Base-by-base conservation (phyloP, 1,284 basidiomycete genomes). In the Exsudoporus floridanus region DNA sequence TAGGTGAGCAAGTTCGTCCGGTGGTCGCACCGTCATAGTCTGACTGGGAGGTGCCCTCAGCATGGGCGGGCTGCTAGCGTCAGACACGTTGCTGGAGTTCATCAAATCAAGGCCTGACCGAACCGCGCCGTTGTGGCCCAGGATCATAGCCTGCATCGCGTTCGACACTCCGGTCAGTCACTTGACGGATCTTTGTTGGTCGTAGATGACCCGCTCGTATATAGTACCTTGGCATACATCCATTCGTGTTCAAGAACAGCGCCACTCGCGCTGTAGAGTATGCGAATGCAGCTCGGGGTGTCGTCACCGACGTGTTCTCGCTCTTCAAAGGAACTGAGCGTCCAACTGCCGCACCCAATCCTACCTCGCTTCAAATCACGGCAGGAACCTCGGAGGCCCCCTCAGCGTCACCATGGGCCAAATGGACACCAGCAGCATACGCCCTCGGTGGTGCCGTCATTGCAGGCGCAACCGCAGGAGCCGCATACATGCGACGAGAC, bases 31-130 rank as follows among this genome's bases (percentile, higher is more conserved):
- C 35, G 16, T 34, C 4, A 31, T 28, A 18, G 14, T 49, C 36
- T 50, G n/a, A 56, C 23, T 18, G 33, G 18, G 12, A 28, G 10
- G 7, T 45, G 48, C 46, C 33, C 49, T 18, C 60, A 94, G 92
- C 61, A 96, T 96, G 92, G 92, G 92, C 13, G 92, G 92, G 3
- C 73, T 95, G 14, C 79, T 98, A 0, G 88, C 90, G 25, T 91
- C 93, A 2, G 94, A 98, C 62, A 83, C 91, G 1, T 74, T 94
- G 21, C 73, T 89, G 25, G 87, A 86, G 59, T 90, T 96, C 55
- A 77, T 84, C 19, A 74, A 77, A 16, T 77, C 84, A 30, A 73
- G 84, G 19, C 80, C 84, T 12, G 86, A 90, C 60, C 71, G 70
- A 45, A 60, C 65, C n/a, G 80, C 82, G 2, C 86, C 87, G 0